Percentiles rank a stretch among this genome's conserved stretches.
Conservation (phyloP, 148 eudicot genomes). For the Euryodendron excelsum region DNA sequence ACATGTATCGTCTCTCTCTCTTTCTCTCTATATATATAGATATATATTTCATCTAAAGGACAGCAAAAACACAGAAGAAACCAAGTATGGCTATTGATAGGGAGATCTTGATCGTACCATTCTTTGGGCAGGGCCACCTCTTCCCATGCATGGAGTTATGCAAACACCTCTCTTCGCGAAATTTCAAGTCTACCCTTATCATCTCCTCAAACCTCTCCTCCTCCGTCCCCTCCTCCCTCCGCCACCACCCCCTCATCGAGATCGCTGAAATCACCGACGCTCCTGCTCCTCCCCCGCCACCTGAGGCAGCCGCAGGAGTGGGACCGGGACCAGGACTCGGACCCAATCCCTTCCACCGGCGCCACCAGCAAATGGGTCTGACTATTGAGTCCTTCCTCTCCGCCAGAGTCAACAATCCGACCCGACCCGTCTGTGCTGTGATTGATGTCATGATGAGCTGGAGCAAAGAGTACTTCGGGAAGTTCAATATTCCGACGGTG, state of each 20-base stretch:
- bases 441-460: slow-evolving; percentile 72
- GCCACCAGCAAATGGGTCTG: slow-evolving; percentile 27
- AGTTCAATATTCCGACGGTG: slow-evolving; percentile 33
- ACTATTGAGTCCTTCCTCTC: slow-evolving; percentile 37
- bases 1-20: too few relatives aligned
- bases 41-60: neutral
- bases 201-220: slow-evolving; percentile 45
- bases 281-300: slow-evolving; percentile 17
- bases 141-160: slow-evolving; percentile 55
- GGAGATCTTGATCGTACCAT: slow-evolving; percentile 7
- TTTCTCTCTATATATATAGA: neutral
- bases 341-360: slow-evolving; percentile 15
- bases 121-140: slow-evolving; percentile 51
- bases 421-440: slow-evolving; percentile 46
- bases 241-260: slow-evolving; percentile 29
- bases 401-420: slow-evolving; percentile 9
- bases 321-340: slow-evolving; percentile 12
- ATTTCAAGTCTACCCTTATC: slow-evolving; percentile 37
- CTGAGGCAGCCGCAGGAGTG: neutral
- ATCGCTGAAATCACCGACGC: slow-evolving; percentile 29
- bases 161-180: slow-evolving; percentile 37
- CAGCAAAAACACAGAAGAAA: neutral
- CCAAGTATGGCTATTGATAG: slow-evolving; percentile 6
- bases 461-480: slow-evolving; percentile 42
- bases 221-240: slow-evolving; percentile 46